Evolutionary conservation across 176 grass and related monocot species (phyloP).

Genomic region (Lolium rigidum): DNA sequence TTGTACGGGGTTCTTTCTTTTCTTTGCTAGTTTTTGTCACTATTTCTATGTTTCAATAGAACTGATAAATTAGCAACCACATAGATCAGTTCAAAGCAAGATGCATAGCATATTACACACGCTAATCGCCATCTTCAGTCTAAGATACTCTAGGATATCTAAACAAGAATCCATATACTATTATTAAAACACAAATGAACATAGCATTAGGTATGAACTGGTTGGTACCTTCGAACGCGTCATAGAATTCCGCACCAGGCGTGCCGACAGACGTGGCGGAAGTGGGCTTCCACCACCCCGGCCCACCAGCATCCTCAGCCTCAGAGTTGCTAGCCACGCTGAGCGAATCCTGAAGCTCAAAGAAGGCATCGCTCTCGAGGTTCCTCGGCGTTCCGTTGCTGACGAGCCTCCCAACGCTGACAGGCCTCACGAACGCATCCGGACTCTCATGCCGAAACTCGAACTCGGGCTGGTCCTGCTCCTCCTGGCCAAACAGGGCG

Average conservation of each 20-base stretch:
- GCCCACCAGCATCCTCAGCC: slow-evolving; percentile 55
- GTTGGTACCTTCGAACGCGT: slow-evolving; percentile 87
- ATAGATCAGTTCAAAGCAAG: background rate
- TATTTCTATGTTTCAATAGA: background rate
- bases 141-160: background rate
- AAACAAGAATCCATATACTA: background rate
- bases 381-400: slow-evolving; percentile 39
- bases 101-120: background rate
- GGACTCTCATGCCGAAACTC: slow-evolving; percentile 39
- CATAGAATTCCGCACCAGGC: slow-evolving; percentile 74
- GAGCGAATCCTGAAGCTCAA: slow-evolving; percentile 68
- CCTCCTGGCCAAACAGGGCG: slow-evolving; percentile 19
- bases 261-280: slow-evolving; percentile 48
- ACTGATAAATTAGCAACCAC: background rate
- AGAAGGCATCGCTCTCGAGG: slow-evolving; percentile 58
- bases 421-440: slow-evolving; percentile 36
- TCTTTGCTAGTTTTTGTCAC: background rate
- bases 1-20: background rate
- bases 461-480: slow-evolving; percentile 43
- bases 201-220: background rate
- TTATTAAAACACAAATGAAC: background rate
- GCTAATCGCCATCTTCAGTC: background rate
- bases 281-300: slow-evolving; percentile 60
- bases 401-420: slow-evolving; percentile 41
- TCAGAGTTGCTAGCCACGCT: slow-evolving; percentile 66